Evolutionary conservation across 116 monocot species (phyloP).

Genomic region (Zostera marina): DNA sequence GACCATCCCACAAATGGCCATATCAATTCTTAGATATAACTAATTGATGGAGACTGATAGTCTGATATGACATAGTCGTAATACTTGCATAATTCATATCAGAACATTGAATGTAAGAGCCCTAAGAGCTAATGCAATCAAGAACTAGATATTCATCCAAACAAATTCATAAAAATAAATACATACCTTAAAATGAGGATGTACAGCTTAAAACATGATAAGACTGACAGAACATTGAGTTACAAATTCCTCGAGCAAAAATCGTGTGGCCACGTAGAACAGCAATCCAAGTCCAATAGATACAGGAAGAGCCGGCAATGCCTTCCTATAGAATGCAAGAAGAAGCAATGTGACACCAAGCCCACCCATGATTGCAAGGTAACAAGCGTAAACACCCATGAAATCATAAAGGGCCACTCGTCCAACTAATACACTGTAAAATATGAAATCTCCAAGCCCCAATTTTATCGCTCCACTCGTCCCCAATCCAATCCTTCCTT

Average conservation of each 20-base stretch:
- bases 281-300: slow-evolving; percentile 66
- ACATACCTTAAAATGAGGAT: background rate
- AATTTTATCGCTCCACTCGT: slow-evolving; percentile 83
- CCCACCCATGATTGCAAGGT: slow-evolving; percentile 88
- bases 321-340: slow-evolving; percentile 59
- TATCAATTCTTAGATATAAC: too few species aligned
- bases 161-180: too few species aligned
- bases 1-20: too few species aligned
- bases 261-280: slow-evolving; percentile 67
- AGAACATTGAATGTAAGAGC: too few species aligned
- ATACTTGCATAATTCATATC: too few species aligned
- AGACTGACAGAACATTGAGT: slow-evolving; percentile 64
- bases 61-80: too few species aligned
- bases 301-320: slow-evolving; percentile 88
- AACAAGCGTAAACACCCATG: slow-evolving; percentile 93
- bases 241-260: slow-evolving; percentile 62
- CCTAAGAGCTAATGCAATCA: too few species aligned
- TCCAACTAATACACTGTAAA: slow-evolving; percentile 92
- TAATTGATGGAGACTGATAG: too few species aligned
- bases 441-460: slow-evolving; percentile 96
- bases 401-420: slow-evolving; percentile 82
- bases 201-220: slow-evolving; percentile 60
- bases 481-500: slow-evolving; percentile 50
- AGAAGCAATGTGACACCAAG: slow-evolving; percentile 74
- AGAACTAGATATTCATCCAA: too few species aligned